A percentile compares a stretch with the other conserved stretches of the same genome.
phyloP scores from a whole-genome alignment of 2,329 filamentous ascomycete genomes.

The Venturia nashicola region DNA sequence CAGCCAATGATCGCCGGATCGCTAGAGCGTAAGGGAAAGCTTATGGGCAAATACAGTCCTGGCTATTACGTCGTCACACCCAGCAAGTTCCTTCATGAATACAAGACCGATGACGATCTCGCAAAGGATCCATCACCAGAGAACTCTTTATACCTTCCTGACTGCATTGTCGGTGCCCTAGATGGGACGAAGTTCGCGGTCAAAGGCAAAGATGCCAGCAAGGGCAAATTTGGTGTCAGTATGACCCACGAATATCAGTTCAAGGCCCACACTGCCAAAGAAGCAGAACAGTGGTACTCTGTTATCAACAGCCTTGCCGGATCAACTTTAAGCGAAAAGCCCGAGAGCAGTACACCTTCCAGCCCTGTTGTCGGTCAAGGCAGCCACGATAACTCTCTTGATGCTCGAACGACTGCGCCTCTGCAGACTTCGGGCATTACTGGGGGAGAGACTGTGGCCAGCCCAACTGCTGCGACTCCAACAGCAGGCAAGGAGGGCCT shows the following conservation, averaged over 20 bases:
- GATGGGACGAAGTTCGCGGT: slow-evolving; percentile 80
- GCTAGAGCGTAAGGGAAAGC: slow-evolving; percentile 80
- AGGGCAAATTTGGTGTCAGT: slow-evolving; percentile 61
- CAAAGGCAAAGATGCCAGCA: slow-evolving; percentile 86
- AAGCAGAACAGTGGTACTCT: slow-evolving; percentile 77
- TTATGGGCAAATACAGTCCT: slow-evolving; percentile 68
- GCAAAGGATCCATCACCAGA: slow-evolving; percentile 68
- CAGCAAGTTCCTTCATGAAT: slow-evolving; percentile 84
- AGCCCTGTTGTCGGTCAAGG: background rate
- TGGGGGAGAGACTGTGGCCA: background rate
- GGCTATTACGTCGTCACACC: slow-evolving; percentile 87
- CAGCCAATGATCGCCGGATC: slow-evolving; percentile 76
- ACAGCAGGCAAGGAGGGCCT: background rate
- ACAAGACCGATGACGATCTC: slow-evolving; percentile 78
- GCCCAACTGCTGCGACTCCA: background rate
- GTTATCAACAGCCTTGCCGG: slow-evolving; percentile 54
- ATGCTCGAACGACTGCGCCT: background rate
- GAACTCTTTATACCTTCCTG: slow-evolving; percentile 80
- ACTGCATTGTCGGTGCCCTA: slow-evolving; percentile 63
- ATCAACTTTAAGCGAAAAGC: slow-evolving; percentile 28
- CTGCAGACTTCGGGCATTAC: slow-evolving; percentile 2
- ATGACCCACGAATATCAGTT: slow-evolving; percentile 72
- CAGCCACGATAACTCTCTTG: background rate
- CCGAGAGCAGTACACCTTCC: slow-evolving; percentile 21
- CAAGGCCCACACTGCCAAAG: slow-evolving; percentile 70